phyloP scores from a whole-genome alignment of 768 basidiomycete species.

The Tylopilus subfusipes region DNA sequence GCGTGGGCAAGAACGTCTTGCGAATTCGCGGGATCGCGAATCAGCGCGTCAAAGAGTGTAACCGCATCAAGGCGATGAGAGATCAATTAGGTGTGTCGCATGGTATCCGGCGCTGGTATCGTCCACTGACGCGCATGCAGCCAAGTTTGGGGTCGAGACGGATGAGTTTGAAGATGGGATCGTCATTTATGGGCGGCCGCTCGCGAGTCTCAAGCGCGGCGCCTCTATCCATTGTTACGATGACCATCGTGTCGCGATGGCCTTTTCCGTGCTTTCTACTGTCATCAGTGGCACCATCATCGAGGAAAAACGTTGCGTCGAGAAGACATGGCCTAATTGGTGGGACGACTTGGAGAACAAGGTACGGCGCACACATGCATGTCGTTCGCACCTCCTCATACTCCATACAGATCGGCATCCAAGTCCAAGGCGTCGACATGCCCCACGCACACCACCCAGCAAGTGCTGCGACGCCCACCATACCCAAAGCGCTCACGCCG shows the following conservation, averaged over 20 bases:
- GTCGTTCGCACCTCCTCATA: too few relatives aligned
- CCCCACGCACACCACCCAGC: slow-evolving; percentile 31
- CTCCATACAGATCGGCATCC: slow-evolving; percentile 72
- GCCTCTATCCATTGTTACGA: slow-evolving; percentile 93
- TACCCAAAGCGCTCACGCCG: slow-evolving; percentile 12
- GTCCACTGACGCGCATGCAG: slow-evolving; percentile 37
- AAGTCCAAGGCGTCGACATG: slow-evolving; percentile 83
- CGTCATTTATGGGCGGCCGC: slow-evolving; percentile 80
- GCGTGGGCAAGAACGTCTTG: slow-evolving; percentile 43
- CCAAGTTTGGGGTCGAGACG: slow-evolving; percentile 92
- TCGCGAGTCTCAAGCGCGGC: slow-evolving; percentile 56
- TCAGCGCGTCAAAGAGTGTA: slow-evolving; percentile 97
- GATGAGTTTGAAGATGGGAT: slow-evolving; percentile 92
- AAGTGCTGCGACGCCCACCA: slow-evolving; percentile 40
- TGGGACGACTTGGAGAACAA: too few relatives aligned
- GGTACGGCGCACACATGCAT: slow-evolving; percentile 43
- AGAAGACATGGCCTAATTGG: slow-evolving; percentile 99
- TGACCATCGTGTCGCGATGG: slow-evolving; percentile 99
- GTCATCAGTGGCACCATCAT: slow-evolving; percentile 73
- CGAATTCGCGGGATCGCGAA: slow-evolving; percentile 95
- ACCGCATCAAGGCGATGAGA: slow-evolving; percentile 91
- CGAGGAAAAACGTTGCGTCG: slow-evolving; percentile 96
- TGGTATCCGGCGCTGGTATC: too few relatives aligned
- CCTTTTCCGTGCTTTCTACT: slow-evolving; percentile 86
- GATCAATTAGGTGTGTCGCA: slow-evolving; percentile 56